Base-by-base conservation (phyloP, 1,284 basidiomycete species). In the Irpex sp. region DNA sequence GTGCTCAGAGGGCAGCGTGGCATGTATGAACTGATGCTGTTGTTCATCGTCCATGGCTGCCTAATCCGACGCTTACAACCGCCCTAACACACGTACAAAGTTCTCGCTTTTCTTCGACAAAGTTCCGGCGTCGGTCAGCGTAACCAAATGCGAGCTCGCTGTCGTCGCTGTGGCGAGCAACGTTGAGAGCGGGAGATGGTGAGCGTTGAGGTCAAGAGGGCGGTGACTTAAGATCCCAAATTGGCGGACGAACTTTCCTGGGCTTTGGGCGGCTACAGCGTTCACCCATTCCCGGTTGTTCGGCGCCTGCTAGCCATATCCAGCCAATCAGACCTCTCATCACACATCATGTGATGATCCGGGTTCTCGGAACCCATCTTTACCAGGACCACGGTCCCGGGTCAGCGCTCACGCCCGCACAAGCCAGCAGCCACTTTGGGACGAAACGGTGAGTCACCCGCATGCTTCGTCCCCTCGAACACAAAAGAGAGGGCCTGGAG, bases 21-120 rank as follows among this genome's bases (percentile, higher is more conserved):
- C 68, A 62, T 74, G 72, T 50, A 74, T 69, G 62, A 74, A 75
- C 66, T 71, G 73, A 58, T 70, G 64, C 46, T 64, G 69, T 64
- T 69, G 70, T 35, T 75, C 74, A 33, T 75, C 74, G 9, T 75
- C 74, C 74, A 75, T 75, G 35, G 13, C 49, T 55, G 19, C 21
- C 19, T 13, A 35, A 55, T 17, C 53, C 31, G 11, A 33, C 49
- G 7, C 17, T 51, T 51, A 15, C 39, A 5, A 43, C 39, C 49
- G 49, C 17, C 53, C 53, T 5, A 15, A 26, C 33, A 35, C 19
- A 21, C 33, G 26, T 26, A 6, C 21, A 11, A 13, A 26, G 53
- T 21, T 11, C 53, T 31, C 31, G 9, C 8, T 54, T 51, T 26
- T 17, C 21, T 35, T 36, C 15, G 21, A 55, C 53, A 7, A 11